These are phyloP conservation scores for Bipolaris oryzae DNA, from an alignment of 2,329 filamentous ascomycete genomes.

Conservation along the genomic window DNA sequence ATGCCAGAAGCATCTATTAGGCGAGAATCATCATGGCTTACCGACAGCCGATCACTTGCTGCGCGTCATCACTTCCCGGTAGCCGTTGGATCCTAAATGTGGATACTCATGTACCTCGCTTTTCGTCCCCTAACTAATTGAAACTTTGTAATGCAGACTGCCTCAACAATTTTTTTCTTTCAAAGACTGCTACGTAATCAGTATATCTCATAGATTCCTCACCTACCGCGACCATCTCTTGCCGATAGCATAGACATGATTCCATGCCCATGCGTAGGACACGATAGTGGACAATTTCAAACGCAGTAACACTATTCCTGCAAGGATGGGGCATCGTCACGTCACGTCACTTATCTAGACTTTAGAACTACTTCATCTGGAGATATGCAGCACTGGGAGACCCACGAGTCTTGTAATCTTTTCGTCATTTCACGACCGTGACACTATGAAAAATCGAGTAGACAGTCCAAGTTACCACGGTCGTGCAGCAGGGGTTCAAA, in stretches of 20 bases:
- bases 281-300: constrained; percentile 18
- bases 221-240: not conserved
- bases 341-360: constrained; percentile 5
- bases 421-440: constrained; percentile 17
- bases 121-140: not conserved
- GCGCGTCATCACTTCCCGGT: not conserved
- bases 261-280: constrained; percentile 3
- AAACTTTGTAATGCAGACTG: not conserved
- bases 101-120: constrained; percentile 1
- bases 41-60: not conserved
- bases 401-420: constrained; percentile 21
- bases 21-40: not conserved
- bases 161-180: not conserved
- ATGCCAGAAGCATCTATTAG: not conserved
- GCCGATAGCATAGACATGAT: not conserved
- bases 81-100: not conserved
- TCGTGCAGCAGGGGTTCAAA: constrained; percentile 6
- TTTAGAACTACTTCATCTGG: not conserved
- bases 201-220: not conserved
- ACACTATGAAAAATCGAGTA: not conserved
- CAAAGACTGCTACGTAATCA: not conserved
- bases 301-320: constrained; percentile 16
- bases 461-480: not conserved
- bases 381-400: constrained; percentile 2
- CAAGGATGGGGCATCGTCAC: constrained; percentile 11